Conservation (phyloP, 148 eudicot genomes). For the Polygonum maritimum region DNA sequence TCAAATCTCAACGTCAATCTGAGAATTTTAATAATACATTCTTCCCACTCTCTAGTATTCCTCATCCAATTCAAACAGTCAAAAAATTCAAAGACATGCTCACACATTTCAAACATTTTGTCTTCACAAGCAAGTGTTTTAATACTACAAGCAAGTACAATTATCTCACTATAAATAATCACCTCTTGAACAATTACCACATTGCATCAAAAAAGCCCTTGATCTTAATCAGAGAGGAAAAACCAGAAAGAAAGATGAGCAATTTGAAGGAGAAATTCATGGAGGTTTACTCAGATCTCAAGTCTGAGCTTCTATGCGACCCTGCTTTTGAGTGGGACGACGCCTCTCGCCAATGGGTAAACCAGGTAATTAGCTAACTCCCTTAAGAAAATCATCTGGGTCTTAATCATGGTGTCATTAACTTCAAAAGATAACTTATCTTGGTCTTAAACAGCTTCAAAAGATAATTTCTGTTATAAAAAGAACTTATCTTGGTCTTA, state of each 20-base stretch:
- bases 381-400: background rate
- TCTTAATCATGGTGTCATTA: background rate
- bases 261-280: slow-evolving; percentile 20
- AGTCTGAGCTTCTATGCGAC: slow-evolving; percentile 37
- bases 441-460: too few relatives aligned
- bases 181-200: background rate
- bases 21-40: background rate
- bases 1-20: background rate
- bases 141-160: background rate
- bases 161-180: background rate
- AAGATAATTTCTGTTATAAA: too few relatives aligned
- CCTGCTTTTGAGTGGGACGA: slow-evolving; percentile 33
- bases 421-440: background rate
- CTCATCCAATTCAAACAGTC: background rate
- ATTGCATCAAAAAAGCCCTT: background rate
- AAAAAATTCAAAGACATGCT: background rate
- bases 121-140: background rate
- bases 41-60: background rate
- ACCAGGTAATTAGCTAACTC: slow-evolving; percentile 30
- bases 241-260: background rate
- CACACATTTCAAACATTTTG: background rate
- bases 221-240: background rate
- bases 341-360: slow-evolving; percentile 37
- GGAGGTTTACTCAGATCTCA: slow-evolving; percentile 28
- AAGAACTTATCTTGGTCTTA: too few relatives aligned